Evolutionary conservation across 73 alveolate genomes (phyloP), one percentile per base, ranked within the genome.

Genomic region (Uronychia setigera): DNA sequence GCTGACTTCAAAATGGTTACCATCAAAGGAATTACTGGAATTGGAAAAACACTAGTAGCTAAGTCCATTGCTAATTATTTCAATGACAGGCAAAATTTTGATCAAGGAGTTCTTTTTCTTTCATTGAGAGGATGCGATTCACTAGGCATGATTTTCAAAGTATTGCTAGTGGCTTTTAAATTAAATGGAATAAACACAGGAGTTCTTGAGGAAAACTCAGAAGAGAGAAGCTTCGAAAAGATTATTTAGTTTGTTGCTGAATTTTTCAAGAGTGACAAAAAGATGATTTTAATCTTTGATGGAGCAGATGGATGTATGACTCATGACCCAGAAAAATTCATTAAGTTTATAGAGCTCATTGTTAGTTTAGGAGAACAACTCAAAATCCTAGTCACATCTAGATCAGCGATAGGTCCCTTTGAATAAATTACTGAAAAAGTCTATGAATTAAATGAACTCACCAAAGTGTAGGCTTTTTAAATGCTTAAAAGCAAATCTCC

Each of bases 21-120:
- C 31, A 80, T 91, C 33, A 84, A 85, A 67, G 96, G 96, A 29
- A 90, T 91, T 81, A 87, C 91, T 30, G 96, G 96, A 0, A 74
- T 91, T 14, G 96, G 96, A 0, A 91, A 91, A 76, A 84, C 93
- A 31, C 78, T 87, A 13, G 60, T 91, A 26, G 27, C 80, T 0
- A 91, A 86, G 59, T 86, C 86, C 26, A 85, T 91, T 1, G 60
- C 93, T 31, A 80, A 80, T 29, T 91, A 86, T 77, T 58, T 91
- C 31, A 91, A 89, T 0, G 91, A 91, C 74, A 79, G 96, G 76
- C 46, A 78, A 26, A 32, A 59, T 26, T 91, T 84, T 77, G 85
- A 85, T 29, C 87, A 87, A 58, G 96, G 96, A 33, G 77, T 91
- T 1, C 30, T 91, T 13, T 91, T 80, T 31, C 29, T 91, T 1